phyloP scores from a whole-genome alignment of 331 rosid genomes.

The Pyrus hybrid region DNA sequence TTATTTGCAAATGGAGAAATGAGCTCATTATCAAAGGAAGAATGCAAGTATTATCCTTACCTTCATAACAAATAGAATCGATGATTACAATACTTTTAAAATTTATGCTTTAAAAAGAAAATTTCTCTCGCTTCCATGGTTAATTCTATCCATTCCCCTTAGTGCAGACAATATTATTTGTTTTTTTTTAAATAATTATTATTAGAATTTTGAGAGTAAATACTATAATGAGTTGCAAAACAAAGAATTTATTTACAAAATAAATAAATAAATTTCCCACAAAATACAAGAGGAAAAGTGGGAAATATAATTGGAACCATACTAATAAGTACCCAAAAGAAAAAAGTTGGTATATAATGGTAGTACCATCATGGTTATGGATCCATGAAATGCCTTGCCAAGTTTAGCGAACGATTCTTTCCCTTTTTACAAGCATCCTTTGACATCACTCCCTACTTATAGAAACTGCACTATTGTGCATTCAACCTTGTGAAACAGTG shows the following conservation, averaged over 20 bases:
- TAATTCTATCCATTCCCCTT: rapidly evolving
- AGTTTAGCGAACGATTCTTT: background rate
- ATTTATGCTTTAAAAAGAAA: background rate
- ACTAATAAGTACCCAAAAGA: background rate
- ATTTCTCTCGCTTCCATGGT: background rate
- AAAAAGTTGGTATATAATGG: background rate
- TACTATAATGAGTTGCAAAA: background rate
- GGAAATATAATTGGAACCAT: background rate
- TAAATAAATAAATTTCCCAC: background rate
- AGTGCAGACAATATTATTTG: too few relatives aligned
- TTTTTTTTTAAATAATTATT: too few relatives aligned
- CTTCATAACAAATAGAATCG: background rate
- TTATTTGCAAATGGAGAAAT: too few relatives aligned
- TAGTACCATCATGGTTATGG: background rate
- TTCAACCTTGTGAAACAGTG: too few relatives aligned
- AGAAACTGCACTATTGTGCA: background rate
- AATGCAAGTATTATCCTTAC: too few relatives aligned
- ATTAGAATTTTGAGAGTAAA: background rate
- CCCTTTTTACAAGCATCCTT: background rate
- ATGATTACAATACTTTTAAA: background rate
- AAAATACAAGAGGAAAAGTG: background rate
- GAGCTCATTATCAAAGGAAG: too few relatives aligned
- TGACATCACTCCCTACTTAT: background rate
- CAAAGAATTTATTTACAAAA: background rate
- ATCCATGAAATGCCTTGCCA: background rate